A percentile compares a stretch with the other conserved stretches of the same genome.
Conservation (phyloP, 495 filamentous ascomycete species). For the Neurospora tetrasperma region DNA sequence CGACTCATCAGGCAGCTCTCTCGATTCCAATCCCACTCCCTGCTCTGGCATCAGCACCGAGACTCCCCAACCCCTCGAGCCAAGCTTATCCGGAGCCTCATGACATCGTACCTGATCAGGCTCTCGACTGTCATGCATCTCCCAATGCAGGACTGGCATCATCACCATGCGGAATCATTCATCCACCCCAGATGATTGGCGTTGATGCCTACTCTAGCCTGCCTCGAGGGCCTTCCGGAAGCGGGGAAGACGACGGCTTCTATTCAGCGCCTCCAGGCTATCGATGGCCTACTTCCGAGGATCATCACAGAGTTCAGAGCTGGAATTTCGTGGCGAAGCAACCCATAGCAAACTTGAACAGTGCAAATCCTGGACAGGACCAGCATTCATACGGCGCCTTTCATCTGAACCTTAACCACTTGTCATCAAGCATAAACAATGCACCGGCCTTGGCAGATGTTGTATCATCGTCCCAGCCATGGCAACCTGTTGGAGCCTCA, state of each 20-base stretch:
- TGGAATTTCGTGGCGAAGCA: neutral
- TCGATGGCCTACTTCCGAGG: neutral
- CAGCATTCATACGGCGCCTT: neutral
- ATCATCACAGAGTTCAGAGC: neutral
- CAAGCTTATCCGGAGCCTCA: neutral
- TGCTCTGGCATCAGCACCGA: neutral
- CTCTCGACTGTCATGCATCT: neutral
- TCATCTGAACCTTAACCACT: neutral
- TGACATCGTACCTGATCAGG: neutral
- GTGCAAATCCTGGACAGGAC: neutral
- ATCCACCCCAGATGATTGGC: neutral
- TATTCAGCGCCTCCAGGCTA: neutral
- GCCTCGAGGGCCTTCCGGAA: neutral
- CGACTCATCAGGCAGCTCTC: neutral
- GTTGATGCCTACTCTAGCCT: neutral
- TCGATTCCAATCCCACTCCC: neutral
- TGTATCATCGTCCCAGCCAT: neutral
- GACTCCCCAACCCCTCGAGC: neutral
- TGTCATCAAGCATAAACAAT: neutral
- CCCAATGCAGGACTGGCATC: neutral
- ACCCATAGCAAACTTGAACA: neutral
- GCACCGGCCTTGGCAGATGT: neutral
- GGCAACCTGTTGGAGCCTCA: neutral
- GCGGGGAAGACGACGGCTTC: neutral
- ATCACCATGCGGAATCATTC: neutral